phyloP scores from a whole-genome alignment of 1,284 basidiomycete genomes.

The Tremellales sp. region DNA sequence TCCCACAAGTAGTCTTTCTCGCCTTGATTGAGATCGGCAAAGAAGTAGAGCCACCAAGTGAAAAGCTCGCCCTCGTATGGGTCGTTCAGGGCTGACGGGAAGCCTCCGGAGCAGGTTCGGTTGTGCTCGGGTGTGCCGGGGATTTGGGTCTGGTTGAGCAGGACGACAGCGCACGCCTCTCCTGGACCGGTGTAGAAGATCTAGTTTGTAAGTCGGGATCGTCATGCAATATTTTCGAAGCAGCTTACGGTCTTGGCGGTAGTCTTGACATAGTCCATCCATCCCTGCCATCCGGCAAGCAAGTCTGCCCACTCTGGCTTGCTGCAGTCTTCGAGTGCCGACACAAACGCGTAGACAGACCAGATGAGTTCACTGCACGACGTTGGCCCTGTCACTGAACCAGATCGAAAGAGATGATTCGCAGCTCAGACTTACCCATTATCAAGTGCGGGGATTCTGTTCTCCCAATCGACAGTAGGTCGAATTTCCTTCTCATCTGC shows the following conservation, averaged over 20 bases:
- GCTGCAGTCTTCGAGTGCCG: background rate
- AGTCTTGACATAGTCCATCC: constrained; percentile 1
- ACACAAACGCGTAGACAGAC: background rate
- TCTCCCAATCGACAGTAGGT: constrained; percentile 5
- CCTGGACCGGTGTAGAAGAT: constrained; percentile 5
- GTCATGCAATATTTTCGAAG: background rate
- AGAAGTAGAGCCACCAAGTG: constrained; percentile 6
- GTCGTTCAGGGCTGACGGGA: background rate
- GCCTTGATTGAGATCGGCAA: background rate
- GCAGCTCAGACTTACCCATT: constrained; percentile 1
- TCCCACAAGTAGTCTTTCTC: background rate
- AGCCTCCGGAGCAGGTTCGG: background rate
- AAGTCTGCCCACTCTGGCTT: constrained; percentile 2
- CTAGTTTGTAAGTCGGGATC: background rate
- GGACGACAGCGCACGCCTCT: constrained; percentile 1
- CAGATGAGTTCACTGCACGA: background rate
- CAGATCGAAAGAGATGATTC: background rate
- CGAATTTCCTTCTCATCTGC: background rate
- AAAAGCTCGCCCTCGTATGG: constrained; percentile 8
- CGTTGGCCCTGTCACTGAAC: no score
- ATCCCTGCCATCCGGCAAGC: constrained; percentile 2
- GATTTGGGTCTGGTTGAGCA: constrained; percentile 1
- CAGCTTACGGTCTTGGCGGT: constrained; percentile 1
- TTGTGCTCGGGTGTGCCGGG: background rate
- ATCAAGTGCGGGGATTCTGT: constrained; percentile 6